Conservation (phyloP, 495 filamentous ascomycete genomes). For the Neurospora terricola region DNA sequence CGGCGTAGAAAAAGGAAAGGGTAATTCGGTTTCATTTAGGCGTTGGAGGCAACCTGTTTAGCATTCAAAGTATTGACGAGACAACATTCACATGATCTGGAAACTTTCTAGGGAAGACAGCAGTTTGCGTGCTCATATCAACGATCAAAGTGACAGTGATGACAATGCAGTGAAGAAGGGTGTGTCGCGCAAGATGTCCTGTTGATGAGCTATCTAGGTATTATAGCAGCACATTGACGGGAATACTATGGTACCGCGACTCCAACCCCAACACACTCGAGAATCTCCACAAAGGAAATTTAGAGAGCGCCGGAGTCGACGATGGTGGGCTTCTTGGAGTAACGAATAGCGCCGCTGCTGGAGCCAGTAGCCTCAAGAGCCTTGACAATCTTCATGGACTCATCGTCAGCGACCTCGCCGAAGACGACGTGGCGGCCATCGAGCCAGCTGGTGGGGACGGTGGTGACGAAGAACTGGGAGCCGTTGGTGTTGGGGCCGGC, state of each 20-base stretch:
- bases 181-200: background rate
- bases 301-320: slow-evolving; percentile 48
- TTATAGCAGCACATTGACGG: background rate
- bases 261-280: background rate
- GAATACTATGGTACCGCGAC: background rate
- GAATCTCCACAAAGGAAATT: slow-evolving; percentile 5
- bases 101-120: background rate
- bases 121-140: background rate
- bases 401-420: slow-evolving; percentile 58
- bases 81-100: background rate
- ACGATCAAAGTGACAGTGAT: background rate
- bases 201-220: background rate
- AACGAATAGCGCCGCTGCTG: slow-evolving; percentile 50
- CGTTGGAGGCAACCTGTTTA: background rate
- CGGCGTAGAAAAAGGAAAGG: background rate
- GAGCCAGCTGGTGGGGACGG: slow-evolving; percentile 61
- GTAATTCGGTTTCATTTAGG: background rate
- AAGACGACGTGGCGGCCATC: slow-evolving; percentile 78
- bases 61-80: background rate
- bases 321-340: slow-evolving; percentile 58
- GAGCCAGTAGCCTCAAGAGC: slow-evolving; percentile 64
- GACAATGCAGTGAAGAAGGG: background rate
- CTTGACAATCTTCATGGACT: slow-evolving; percentile 56
- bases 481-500: slow-evolving; percentile 73
- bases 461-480: slow-evolving; percentile 73